phyloP scores from a whole-genome alignment of 768 basidiomycete genomes.

The Lactifluus pinguis region DNA sequence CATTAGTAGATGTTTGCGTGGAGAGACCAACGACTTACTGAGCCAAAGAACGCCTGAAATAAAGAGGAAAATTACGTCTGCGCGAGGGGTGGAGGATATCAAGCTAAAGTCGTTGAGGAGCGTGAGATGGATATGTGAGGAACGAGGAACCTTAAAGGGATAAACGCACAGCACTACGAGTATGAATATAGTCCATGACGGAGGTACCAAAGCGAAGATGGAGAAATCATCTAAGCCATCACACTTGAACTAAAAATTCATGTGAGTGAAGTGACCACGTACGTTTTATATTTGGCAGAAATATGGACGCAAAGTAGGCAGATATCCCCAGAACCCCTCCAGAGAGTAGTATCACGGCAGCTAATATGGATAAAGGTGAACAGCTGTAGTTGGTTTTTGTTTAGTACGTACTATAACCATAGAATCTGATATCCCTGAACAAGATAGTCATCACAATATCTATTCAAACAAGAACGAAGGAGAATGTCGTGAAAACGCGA shows the following conservation, averaged over 20 bases:
- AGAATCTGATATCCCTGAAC: constrained; percentile 10
- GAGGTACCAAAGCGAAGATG: constrained; percentile 16
- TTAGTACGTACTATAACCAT: constrained; percentile 3
- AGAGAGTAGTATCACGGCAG: constrained; percentile 1
- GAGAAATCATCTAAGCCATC: constrained; percentile 15
- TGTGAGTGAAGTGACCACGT: background rate
- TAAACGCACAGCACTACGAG: constrained; percentile 13
- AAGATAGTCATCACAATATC: constrained; percentile 12
- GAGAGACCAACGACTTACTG: constrained; percentile 1
- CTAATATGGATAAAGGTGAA: background rate
- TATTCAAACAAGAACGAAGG: background rate
- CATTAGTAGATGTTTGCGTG: background rate
- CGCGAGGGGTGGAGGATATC: constrained; percentile 9
- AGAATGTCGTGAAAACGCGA: constrained; percentile 1
- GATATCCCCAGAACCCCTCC: background rate
- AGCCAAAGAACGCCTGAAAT: constrained; percentile 18
- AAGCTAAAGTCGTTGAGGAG: constrained; percentile 3
- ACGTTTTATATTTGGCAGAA: constrained; percentile 13
- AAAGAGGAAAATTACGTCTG: constrained; percentile 15
- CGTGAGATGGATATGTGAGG: background rate
- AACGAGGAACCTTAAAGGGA: background rate
- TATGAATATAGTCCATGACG: constrained; percentile 19
- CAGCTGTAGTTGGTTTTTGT: background rate
- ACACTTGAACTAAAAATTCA: background rate
- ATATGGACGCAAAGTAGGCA: constrained; percentile 11